These are phyloP conservation scores for Malus sylvestris DNA, from an alignment of 306 rosid species.

Conservation along the genomic window DNA sequence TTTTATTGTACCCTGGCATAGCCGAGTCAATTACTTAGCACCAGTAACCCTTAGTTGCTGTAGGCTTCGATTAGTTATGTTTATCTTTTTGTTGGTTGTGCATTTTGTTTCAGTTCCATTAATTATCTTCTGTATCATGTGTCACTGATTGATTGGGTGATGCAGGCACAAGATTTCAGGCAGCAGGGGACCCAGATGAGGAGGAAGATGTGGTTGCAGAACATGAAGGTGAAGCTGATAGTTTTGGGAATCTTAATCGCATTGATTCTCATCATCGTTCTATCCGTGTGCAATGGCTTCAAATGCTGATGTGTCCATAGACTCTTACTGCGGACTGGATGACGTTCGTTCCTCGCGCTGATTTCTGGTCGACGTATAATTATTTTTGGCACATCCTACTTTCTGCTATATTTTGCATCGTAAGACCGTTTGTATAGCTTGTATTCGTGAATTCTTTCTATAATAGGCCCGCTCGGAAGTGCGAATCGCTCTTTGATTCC, in stretches of 20 bases:
- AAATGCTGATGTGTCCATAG: slow-evolving; percentile 41
- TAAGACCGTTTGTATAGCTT: slow-evolving; percentile 44
- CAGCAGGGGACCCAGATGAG: slow-evolving; percentile 87
- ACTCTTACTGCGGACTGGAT: slow-evolving; percentile 2
- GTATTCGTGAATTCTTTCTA: slow-evolving; percentile 12
- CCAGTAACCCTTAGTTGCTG: not conserved
- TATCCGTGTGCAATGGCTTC: slow-evolving; percentile 71
- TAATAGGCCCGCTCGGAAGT: slow-evolving; percentile 8
- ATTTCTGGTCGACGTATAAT: not conserved
- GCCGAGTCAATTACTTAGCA: not conserved
- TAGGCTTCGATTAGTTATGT: not conserved
- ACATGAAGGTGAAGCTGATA: slow-evolving; percentile 84
- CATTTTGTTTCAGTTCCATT: not conserved
- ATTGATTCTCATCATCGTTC: slow-evolving; percentile 63
- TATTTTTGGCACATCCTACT: slow-evolving; percentile 25
- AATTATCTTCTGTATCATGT: not conserved
- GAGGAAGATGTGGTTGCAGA: slow-evolving; percentile 93
- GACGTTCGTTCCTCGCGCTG: not conserved
- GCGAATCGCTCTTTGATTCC: slow-evolving; percentile 10
- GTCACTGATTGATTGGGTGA: slow-evolving; percentile 3
- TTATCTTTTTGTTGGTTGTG: not conserved
- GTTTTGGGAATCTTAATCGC: slow-evolving; percentile 68
- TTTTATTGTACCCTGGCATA: not conserved
- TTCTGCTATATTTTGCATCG: slow-evolving; percentile 15
- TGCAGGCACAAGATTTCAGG: slow-evolving; percentile 88